Evolutionary conservation across 2,329 filamentous ascomycete genomes (phyloP).

Genomic region (Scedosporium apiospermum): DNA sequence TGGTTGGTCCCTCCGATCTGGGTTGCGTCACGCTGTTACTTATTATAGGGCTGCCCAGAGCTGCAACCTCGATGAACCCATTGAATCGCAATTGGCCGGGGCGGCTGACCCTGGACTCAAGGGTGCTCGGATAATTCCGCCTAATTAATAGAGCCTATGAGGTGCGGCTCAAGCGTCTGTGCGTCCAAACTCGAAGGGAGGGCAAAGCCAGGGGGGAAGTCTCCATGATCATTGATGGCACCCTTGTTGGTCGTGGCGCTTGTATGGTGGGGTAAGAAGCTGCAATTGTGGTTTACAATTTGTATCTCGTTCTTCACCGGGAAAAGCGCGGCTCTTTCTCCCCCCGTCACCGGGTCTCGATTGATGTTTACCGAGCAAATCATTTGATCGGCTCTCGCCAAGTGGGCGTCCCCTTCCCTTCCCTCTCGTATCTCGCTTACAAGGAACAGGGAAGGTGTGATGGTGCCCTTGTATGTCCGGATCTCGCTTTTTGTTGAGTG

Average conservation of each 20-base stretch:
- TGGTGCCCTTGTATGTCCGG: not conserved
- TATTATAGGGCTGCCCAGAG: not conserved
- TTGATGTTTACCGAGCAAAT: not conserved
- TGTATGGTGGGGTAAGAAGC: not conserved
- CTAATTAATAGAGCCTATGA: not conserved
- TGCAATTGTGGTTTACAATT: too few relatives aligned
- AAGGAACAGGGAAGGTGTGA: not conserved
- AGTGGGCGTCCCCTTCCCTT: not conserved
- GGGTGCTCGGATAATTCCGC: conserved; percentile 2
- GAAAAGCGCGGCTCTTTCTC: not conserved
- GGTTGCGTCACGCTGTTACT: not conserved
- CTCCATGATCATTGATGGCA: not conserved
- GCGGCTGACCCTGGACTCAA: not conserved
- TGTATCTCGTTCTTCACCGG: not conserved
- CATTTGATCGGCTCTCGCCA: not conserved
- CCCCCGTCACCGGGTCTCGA: not conserved
- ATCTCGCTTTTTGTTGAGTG: not conserved
- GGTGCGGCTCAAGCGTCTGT: conserved; percentile 6
- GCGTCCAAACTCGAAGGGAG: not conserved
- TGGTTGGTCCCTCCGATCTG: not conserved
- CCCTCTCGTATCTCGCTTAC: not conserved
- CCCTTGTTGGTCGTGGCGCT: not conserved
- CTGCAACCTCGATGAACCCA: not conserved
- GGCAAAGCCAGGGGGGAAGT: not conserved
- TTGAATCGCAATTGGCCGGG: not conserved